Percentiles rank a stretch among this genome's conserved stretches.
These are phyloP conservation scores for Thelephora terrestris DNA, from an alignment of 1,284 basidiomycete species.

Conservation along the genomic window DNA sequence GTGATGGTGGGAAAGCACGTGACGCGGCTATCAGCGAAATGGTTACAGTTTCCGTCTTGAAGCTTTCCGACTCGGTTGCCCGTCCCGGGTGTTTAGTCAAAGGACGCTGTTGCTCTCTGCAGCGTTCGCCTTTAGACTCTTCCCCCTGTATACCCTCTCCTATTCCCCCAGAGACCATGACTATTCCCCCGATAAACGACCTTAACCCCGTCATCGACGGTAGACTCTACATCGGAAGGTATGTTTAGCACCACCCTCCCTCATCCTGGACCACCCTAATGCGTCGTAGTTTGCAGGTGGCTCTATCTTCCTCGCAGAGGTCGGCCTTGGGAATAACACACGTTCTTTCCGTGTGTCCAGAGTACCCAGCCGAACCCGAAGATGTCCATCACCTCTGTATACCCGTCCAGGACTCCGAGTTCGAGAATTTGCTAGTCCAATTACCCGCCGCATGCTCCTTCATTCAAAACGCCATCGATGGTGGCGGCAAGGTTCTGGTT, in stretches of 20 bases:
- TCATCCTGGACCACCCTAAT: not conserved
- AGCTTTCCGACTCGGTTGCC: too few species aligned
- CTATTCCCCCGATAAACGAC: constrained; percentile 5
- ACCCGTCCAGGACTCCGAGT: constrained; percentile 46
- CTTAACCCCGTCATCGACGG: constrained; percentile 31
- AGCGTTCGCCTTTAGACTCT: not conserved
- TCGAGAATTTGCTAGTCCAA: constrained; percentile 48
- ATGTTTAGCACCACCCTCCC: constrained; percentile 5
- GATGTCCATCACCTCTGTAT: constrained; percentile 34
- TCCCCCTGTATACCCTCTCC: not conserved
- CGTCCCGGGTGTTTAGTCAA: too few species aligned
- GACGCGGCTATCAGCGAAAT: too few species aligned
- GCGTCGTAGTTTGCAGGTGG: constrained; percentile 34
- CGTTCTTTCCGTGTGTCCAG: constrained; percentile 48
- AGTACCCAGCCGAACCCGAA: constrained; percentile 31
- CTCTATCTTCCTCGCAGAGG: constrained; percentile 30
- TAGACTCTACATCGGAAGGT: constrained; percentile 48
- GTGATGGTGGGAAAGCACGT: too few species aligned
- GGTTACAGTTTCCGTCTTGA: too few species aligned
- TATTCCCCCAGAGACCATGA: constrained; percentile 5
- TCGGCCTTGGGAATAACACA: constrained; percentile 42
- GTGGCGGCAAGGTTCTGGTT: constrained; percentile 50
- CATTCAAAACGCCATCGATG: constrained; percentile 38
- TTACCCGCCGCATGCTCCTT: constrained; percentile 43
- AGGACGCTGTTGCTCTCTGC: not conserved